Conservation (phyloP, 2,329 filamentous ascomycete species). For the Monosporascus sp. region DNA sequence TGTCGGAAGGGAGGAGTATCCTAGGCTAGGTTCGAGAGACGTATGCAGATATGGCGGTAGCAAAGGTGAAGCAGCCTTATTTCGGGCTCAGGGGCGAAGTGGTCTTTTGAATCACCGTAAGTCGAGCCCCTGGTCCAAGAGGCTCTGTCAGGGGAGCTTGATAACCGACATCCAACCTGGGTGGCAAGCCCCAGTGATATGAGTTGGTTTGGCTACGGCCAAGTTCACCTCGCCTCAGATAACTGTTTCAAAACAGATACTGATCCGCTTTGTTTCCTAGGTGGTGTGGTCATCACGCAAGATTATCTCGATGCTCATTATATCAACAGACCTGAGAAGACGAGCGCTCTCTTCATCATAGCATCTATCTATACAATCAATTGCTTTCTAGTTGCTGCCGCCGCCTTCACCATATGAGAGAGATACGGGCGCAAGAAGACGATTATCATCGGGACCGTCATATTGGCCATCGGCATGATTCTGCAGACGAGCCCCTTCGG, state of each 20-base stretch:
- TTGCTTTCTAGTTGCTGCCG: constrained; percentile 35
- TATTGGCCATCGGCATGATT: constrained; percentile 32
- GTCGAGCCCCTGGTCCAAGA: not conserved
- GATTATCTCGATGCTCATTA: constrained; percentile 45
- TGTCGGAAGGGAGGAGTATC: not conserved
- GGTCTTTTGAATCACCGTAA: constrained; percentile 24
- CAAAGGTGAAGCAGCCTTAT: constrained; percentile 17
- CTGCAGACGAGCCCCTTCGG: constrained; percentile 23
- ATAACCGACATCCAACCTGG: constrained; percentile 7
- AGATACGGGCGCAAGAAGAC: constrained; percentile 36
- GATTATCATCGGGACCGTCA: constrained; percentile 34
- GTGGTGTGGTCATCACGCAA: constrained; percentile 46
- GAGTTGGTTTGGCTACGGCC: constrained; percentile 34
- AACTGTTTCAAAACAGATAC: not conserved
- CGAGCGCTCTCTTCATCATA: constrained; percentile 35
- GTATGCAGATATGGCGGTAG: constrained; percentile 10
- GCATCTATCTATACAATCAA: constrained; percentile 40
- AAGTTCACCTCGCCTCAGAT: constrained; percentile 22
- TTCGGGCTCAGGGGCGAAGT: constrained; percentile 23
- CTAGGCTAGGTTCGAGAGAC: not conserved
- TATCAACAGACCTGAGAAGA: constrained; percentile 32
- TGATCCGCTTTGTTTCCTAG: constrained; percentile 1
- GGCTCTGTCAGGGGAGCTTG: not conserved
- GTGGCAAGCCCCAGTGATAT: constrained; percentile 23
- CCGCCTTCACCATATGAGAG: constrained; percentile 36